Conservation (phyloP, 2,329 filamentous ascomycete species). For the Talaromyces amestolkiae region DNA sequence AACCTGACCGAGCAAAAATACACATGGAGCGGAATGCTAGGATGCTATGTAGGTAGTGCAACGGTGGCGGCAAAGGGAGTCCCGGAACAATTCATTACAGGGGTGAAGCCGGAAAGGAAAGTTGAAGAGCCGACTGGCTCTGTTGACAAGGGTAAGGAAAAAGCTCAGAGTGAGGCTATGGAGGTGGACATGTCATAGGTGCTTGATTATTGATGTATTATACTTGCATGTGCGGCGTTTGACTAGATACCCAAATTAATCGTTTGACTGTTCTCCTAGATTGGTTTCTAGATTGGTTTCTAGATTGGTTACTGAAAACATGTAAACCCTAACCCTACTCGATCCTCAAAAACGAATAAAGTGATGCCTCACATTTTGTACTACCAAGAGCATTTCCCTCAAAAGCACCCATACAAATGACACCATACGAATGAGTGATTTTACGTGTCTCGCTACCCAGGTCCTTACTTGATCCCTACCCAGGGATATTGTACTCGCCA, state of each 20-base stretch:
- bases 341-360: background rate
- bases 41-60: constrained; percentile 73
- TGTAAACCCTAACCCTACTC: constrained; percentile 3
- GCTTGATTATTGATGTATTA: background rate
- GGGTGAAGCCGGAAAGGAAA: constrained; percentile 20
- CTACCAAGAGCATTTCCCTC: background rate
- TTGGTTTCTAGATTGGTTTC: background rate
- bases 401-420: constrained; percentile 1
- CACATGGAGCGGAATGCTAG: constrained; percentile 76
- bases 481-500: background rate
- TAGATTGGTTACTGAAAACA: background rate
- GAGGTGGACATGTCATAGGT: background rate
- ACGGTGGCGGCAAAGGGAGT: constrained; percentile 68
- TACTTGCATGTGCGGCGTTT: constrained; percentile 7
- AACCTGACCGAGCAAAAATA: constrained; percentile 70
- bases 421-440: constrained; percentile 1
- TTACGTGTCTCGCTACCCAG: background rate
- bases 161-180: background rate
- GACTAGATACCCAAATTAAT: constrained; percentile 9
- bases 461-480: constrained; percentile 2
- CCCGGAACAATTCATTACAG: constrained; percentile 67
- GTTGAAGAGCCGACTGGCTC: background rate
- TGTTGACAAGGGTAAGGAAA: background rate
- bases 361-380: constrained; percentile 9
- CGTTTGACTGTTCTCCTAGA: background rate